Conservation (phyloP, 345 rosid species). For the Arabis hirsuta region DNA sequence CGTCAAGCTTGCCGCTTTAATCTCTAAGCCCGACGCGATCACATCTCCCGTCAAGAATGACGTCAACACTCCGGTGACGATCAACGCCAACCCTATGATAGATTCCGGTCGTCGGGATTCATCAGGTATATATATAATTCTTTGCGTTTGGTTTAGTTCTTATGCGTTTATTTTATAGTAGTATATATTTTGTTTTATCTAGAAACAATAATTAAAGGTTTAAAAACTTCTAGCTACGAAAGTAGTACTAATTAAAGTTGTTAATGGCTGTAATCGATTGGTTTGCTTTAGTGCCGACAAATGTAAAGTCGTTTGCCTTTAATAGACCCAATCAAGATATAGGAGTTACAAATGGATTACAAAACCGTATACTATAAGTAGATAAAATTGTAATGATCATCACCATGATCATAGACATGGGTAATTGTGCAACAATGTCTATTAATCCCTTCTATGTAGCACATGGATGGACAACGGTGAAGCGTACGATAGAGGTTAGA, state of each 20-base stretch:
- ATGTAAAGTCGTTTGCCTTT: conserved; percentile 35
- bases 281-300: conserved; percentile 44
- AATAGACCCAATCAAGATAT: conserved; percentile 19
- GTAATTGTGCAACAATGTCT: conserved; percentile 33
- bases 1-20: not conserved
- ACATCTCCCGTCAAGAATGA: conserved; percentile 1
- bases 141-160: not conserved
- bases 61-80: not conserved
- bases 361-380: not conserved
- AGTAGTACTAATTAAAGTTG: not conserved
- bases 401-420: conserved; percentile 19
- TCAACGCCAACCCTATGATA: not conserved
- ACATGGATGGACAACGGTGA: conserved; percentile 34
- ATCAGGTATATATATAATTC: conserved; percentile 7
- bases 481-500: conserved; percentile 39
- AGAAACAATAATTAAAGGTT: conserved; percentile 11
- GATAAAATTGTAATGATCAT: conserved; percentile 16
- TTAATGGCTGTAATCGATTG: conserved; percentile 22
- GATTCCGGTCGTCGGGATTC: conserved; percentile 18
- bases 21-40: conserved; percentile 19
- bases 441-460: not conserved
- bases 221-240: not conserved
- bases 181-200: conserved; percentile 17
- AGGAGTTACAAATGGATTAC: not conserved
- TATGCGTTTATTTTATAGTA: not conserved